Base-by-base conservation (phyloP, 2,329 filamentous ascomycete species). In the Fonsecaea pugnacius region DNA sequence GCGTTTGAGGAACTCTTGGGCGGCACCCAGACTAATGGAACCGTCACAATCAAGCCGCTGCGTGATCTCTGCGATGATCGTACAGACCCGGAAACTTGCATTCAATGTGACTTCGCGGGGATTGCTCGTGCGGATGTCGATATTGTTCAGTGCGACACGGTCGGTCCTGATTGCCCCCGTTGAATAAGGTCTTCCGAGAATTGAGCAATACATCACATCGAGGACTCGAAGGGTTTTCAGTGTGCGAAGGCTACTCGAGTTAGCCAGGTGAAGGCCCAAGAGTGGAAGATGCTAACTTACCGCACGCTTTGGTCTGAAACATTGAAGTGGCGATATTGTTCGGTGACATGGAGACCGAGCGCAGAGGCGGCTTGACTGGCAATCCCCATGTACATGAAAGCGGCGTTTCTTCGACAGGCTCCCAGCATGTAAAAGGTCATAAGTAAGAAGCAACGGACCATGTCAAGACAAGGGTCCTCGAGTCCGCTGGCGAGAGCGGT, bases 381-480 rank as follows among this genome's bases (percentile, higher is more conserved):
- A 8, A 88, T 81, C 0, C 85, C 85, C 2, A 88, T 72, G 61
- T 88, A 88, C 83, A 88, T 87, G 59, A 86, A 88, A 0, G 85
- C 85, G 0, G 85, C 79, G 62, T 87, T 87, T 8, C 85, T 78
- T 35, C 83, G 83, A 58, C 85, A 87, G 3, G 83, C 83, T 0
- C 83, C 84, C 2, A 86, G 78, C 80, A 86, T 84, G 67, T 85
- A 87, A 66, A 86, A 85, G 0, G 84, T 79, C 80, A 87, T 83
- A 16, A 87, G 75, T 0, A 85, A 72, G 65, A 85, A 87, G 0
- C 78, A 75, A 16, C 82, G 76, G 4, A 85, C 80, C 70, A 85
- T 76, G 54, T 84, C 78, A 10, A 85, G 73, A 40, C 81, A 85
- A 0, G 84, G 84, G 63, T 85, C 81, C 66, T 82, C 80, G 0